Base-by-base conservation (phyloP, 495 filamentous ascomycete genomes). In the Hyaloscypha finlandica region DNA sequence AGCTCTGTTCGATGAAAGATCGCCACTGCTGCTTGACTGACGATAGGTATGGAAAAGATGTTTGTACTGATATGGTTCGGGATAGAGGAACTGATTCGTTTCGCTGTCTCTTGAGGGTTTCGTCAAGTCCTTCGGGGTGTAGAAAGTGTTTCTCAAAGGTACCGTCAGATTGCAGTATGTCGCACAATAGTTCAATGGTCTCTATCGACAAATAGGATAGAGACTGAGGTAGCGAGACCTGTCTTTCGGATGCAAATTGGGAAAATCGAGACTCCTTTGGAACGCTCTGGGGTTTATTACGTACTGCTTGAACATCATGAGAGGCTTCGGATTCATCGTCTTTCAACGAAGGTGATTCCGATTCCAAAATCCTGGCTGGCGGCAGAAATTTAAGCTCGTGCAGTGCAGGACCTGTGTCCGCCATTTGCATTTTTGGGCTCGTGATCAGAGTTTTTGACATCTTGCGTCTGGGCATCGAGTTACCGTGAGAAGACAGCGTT, bases 1-100 rank as follows among this genome's bases (percentile, higher is more conserved):
- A 75, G 59, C 87, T 90, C 68, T 94, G 90, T 29, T 90, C 86
- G 48, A 88, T 79, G 73, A 94, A 95, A 4, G 76, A 65, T 74
- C 74, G 84, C 86, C 79, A 83, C 68, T 80, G 22, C 6, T 59
- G 77, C 51, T 77, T 75, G 51, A 62, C 76, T 69, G 53, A 67
- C 25, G 31, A 66, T 59, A 68, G 53, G 35, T 67, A 64, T 19
- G 4, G n/a, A 5, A 11, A 20, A 9, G 2, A 11, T 5, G 0
- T 33, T 4, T 8, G 5, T 42, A 16, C 12, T 2, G 20, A 31
- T 4, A 14, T n/a, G 32, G 6, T 39, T 14, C 66, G 66, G 48
- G n/a, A 48, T 11, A 58, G 30, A n/a, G 20, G 48, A 11, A 31
- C 48, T 33, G 29, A 6, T 30, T 62, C 55, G 48, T 57, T 31